Percentiles rank a stretch among this genome's conserved stretches.
phyloP scores from a whole-genome alignment of 192 early-diverging fungal genomes.

The Podila horticola region DNA sequence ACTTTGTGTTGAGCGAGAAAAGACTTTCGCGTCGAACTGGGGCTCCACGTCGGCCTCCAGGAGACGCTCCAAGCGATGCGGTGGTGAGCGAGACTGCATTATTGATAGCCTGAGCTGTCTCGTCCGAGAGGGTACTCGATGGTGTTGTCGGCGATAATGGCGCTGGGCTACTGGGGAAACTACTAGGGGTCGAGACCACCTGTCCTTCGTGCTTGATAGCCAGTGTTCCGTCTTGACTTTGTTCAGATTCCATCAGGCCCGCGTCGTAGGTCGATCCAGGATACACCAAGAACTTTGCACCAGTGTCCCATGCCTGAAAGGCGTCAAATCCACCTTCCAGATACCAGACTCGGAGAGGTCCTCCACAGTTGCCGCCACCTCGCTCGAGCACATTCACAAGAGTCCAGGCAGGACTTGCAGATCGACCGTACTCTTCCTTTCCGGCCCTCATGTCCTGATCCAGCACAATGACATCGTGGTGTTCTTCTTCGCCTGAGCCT shows the following conservation, averaged over 20 bases:
- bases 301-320: constrained; percentile 52
- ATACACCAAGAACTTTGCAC: constrained; percentile 24
- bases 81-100: constrained; percentile 35
- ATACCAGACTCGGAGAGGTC: constrained; percentile 47
- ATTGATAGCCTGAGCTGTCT: constrained; percentile 45
- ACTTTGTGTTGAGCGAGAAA: constrained; percentile 56
- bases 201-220: constrained; percentile 5
- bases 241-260: not conserved
- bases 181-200: not conserved
- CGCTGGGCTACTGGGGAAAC: not conserved
- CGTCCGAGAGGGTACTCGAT: constrained; percentile 18
- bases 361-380: constrained; percentile 19
- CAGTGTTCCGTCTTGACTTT: not conserved
- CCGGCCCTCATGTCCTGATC: constrained; percentile 61
- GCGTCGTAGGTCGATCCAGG: not conserved
- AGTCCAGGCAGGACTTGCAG: constrained; percentile 59
- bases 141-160: not conserved
- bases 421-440: constrained; percentile 48
- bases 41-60: constrained; percentile 3
- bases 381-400: constrained; percentile 59
- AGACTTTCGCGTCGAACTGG: constrained; percentile 45
- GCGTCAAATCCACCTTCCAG: constrained; percentile 63
- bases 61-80: not conserved
- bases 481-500: not conserved
- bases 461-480: constrained; percentile 52